Evolutionary conservation across 139 green algal genomes (phyloP).

Genomic region (Penium margaritaceum): DNA sequence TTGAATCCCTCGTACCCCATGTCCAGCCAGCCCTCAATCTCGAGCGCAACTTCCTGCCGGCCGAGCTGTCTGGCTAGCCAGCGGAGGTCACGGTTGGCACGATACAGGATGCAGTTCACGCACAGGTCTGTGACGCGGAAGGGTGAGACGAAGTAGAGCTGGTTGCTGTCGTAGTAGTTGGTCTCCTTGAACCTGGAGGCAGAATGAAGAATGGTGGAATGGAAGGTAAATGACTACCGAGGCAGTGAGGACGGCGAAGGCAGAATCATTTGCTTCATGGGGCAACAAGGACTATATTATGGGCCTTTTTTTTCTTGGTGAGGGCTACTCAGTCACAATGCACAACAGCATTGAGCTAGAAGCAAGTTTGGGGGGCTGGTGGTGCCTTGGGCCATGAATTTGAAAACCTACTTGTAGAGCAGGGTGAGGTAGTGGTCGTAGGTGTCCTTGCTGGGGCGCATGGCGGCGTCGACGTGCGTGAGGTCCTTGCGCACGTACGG

Average conservation of each 20-base stretch:
- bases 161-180: slow-evolving; percentile 35
- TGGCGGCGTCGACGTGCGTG: slow-evolving; percentile 31
- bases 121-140: slow-evolving; percentile 40
- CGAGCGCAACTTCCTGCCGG: slow-evolving; percentile 19
- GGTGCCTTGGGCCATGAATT: too few species aligned
- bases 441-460: slow-evolving; percentile 35
- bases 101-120: slow-evolving; percentile 40
- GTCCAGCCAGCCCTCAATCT: slow-evolving; percentile 39
- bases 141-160: slow-evolving; percentile 35
- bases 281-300: too few species aligned
- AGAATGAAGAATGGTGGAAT: too few species aligned
- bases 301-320: too few species aligned
- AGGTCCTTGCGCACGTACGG: slow-evolving; percentile 29
- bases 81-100: slow-evolving; percentile 38
- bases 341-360: too few species aligned
- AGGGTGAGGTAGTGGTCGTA: slow-evolving; percentile 43
- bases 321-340: too few species aligned
- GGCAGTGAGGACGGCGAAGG: too few species aligned
- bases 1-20: slow-evolving; percentile 29
- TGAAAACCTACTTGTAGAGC: slow-evolving; percentile 34
- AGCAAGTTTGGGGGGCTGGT: too few species aligned
- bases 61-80: slow-evolving; percentile 35
- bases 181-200: too few species aligned
- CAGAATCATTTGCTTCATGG: too few species aligned
- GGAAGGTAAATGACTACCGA: too few species aligned